These are phyloP conservation scores for Mesembryanthemum crystallinum DNA, from an alignment of 148 eudicot genomes.

Conservation along the genomic window DNA sequence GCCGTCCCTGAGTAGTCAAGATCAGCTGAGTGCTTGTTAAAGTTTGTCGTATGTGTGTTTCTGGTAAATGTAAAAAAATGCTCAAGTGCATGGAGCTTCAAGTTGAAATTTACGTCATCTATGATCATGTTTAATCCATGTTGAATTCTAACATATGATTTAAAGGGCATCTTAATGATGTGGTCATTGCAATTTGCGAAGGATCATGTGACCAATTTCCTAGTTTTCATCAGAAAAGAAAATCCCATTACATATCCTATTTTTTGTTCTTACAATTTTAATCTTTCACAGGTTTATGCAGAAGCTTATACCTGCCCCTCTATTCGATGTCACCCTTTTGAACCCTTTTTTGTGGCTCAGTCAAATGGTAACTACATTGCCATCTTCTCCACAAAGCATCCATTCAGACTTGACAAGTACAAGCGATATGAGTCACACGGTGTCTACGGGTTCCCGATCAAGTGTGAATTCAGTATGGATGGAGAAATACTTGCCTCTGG, in stretches of 20 bases:
- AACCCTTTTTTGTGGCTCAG: slow-evolving; percentile 74
- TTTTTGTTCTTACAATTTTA: not conserved
- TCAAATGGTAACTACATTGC: slow-evolving; percentile 90
- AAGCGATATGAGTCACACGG: slow-evolving; percentile 67
- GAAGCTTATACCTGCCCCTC: slow-evolving; percentile 85
- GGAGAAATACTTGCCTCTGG: slow-evolving; percentile 72
- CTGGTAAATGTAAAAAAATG: not conserved
- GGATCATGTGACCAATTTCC: too few species aligned
- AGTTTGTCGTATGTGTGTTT: not conserved
- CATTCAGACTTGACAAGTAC: slow-evolving; percentile 76
- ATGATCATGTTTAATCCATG: too few species aligned
- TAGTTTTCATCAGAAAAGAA: too few species aligned
- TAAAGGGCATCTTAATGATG: too few species aligned
- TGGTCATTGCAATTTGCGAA: too few species aligned
- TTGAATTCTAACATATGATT: too few species aligned
- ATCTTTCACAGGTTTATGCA: slow-evolving; percentile 46
- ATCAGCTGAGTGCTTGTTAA: too few species aligned
- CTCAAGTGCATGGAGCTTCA: not conserved
- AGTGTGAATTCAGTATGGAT: slow-evolving; percentile 63
- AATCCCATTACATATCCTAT: not conserved
- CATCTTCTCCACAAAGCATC: slow-evolving; percentile 67
- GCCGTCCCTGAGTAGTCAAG: too few species aligned
- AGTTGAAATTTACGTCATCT: not conserved
- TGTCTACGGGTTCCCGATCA: slow-evolving; percentile 76
- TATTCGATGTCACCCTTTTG: slow-evolving; percentile 61